These are phyloP conservation scores for Mayamaea pseudoterrestris DNA, from an alignment of 108 stramenopile genomes.

Conservation along the genomic window DNA sequence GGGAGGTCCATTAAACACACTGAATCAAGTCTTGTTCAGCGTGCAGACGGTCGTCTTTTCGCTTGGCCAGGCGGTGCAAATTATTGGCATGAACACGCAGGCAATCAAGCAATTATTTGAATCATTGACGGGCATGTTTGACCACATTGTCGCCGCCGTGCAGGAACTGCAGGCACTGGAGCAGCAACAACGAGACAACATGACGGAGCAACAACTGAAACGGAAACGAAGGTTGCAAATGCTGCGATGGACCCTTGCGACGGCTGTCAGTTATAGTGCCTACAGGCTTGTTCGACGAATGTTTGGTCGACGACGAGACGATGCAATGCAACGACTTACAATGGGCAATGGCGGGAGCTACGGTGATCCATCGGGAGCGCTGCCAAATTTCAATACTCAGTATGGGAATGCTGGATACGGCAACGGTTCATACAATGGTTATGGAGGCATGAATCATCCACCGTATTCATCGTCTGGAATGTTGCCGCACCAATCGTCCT, in stretches of 20 bases:
- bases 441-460: too few relatives aligned
- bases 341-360: too few relatives aligned
- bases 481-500: too few relatives aligned
- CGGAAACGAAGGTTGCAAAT: slow-evolving; percentile 46
- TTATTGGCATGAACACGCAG: slow-evolving; percentile 78
- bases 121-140: slow-evolving; percentile 47
- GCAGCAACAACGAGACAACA: slow-evolving; percentile 4
- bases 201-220: slow-evolving; percentile 28
- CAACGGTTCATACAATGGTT: too few relatives aligned
- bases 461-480: too few relatives aligned
- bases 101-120: slow-evolving; percentile 59
- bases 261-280: slow-evolving; percentile 36
- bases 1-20: slow-evolving; percentile 27
- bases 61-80: slow-evolving; percentile 65
- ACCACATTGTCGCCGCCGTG: slow-evolving; percentile 50
- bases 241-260: slow-evolving; percentile 51
- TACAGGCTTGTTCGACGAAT: slow-evolving; percentile 45
- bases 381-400: too few relatives aligned
- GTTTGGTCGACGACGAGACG: too few relatives aligned
- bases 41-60: slow-evolving; percentile 73
- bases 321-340: too few relatives aligned
- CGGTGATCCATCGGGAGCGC: too few relatives aligned
- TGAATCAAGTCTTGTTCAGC: slow-evolving; percentile 64
- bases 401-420: too few relatives aligned
- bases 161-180: slow-evolving; percentile 48